Conservation (phyloP, 306 rosid genomes). For the Sicyos edulis region DNA sequence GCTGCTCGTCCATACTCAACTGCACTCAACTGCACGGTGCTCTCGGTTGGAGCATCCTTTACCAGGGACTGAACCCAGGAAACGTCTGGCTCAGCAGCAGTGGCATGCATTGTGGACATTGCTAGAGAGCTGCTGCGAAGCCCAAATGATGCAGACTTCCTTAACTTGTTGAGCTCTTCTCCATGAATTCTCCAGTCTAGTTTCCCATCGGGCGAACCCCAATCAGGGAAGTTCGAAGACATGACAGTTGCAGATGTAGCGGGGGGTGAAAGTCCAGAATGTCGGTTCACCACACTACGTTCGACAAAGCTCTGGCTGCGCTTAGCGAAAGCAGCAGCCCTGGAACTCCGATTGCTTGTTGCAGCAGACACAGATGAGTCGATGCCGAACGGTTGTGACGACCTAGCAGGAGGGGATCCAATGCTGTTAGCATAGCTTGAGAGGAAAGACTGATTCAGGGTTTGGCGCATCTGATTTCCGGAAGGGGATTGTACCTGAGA, state of each 20-base stretch:
- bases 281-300: conserved; percentile 31
- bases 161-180: conserved; percentile 56
- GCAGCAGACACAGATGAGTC: conserved; percentile 33
- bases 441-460: conserved; percentile 39
- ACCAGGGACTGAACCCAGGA: conserved; percentile 75
- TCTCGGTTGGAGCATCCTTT: conserved; percentile 42
- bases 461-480: conserved; percentile 38
- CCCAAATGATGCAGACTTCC: conserved; percentile 68
- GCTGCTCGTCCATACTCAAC: conserved; percentile 36
- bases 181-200: conserved; percentile 60
- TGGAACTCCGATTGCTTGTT: conserved; percentile 34
- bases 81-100: conserved; percentile 46
- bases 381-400: conserved; percentile 36
- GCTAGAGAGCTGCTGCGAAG: conserved; percentile 29
- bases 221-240: conserved; percentile 39
- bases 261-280: conserved; percentile 43
- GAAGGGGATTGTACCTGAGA: conserved; percentile 37
- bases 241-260: conserved; percentile 25
- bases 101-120: conserved; percentile 21
- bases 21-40: conserved; percentile 26
- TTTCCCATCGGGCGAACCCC: conserved; percentile 73
- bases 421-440: conserved; percentile 39
- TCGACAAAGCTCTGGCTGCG: conserved; percentile 66
- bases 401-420: conserved; percentile 40
- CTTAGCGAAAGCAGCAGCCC: conserved; percentile 41